A percentile compares a stretch with the other conserved stretches of the same genome.
phyloP scores from a whole-genome alignment of 257 asterid species.

The Fraxinus cuspidata region DNA sequence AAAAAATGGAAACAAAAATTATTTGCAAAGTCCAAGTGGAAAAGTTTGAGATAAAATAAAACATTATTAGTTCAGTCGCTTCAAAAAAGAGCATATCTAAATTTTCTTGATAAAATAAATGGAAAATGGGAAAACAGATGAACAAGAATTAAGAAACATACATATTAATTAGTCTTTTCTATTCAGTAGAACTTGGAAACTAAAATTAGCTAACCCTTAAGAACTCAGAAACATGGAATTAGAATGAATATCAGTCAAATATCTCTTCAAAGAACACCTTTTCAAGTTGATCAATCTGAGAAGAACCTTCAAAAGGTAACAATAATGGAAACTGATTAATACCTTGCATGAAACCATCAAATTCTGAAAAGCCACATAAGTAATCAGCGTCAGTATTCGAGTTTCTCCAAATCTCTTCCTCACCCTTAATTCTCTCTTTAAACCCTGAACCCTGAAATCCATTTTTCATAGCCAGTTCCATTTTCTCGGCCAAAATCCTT shows the following conservation, averaged over 20 bases:
- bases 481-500: constrained; percentile 30
- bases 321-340: constrained; percentile 45
- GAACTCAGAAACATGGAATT: constrained; percentile 2
- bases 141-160: neutral
- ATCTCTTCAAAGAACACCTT: constrained; percentile 18
- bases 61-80: constrained; percentile 15
- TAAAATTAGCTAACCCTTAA: constrained; percentile 9
- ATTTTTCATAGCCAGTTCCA: constrained; percentile 36
- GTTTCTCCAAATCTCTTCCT: constrained; percentile 68
- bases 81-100: constrained; percentile 21
- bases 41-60: neutral
- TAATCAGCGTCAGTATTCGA: constrained; percentile 65
- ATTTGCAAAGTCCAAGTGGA: constrained; percentile 11
- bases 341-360: constrained; percentile 63
- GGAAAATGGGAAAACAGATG: neutral
- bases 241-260: constrained; percentile 16
- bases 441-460: constrained; percentile 22
- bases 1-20: neutral
- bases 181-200: constrained; percentile 13
- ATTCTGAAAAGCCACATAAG: constrained; percentile 61
- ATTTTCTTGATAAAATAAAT: neutral
- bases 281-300: constrained; percentile 35
- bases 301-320: constrained; percentile 39
- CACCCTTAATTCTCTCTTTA: constrained; percentile 61
- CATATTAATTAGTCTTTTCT: neutral